Evolutionary conservation across 371 early-diverging fungal genomes (phyloP).

Genomic region (Syncephalastrum racemosum): DNA sequence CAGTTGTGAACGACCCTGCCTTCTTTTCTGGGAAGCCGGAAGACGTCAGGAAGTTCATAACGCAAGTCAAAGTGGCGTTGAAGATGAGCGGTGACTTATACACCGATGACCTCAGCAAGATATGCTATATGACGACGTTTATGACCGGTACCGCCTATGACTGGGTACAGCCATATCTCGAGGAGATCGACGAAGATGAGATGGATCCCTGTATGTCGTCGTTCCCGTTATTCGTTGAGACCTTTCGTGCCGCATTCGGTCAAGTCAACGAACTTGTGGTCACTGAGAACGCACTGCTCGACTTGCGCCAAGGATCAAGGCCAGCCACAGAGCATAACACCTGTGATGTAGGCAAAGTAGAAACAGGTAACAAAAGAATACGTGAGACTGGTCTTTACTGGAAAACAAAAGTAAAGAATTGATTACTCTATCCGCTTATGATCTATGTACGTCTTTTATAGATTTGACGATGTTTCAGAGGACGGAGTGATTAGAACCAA

Average conservation of each 20-base stretch:
- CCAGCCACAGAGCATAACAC: neutral
- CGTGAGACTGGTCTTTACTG: no score
- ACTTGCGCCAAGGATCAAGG: neutral
- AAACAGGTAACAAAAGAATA: no score
- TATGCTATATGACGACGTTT: constrained; percentile 1
- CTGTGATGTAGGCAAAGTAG: no score
- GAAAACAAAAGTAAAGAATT: no score
- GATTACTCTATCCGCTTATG: no score
- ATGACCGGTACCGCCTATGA: constrained; percentile 4
- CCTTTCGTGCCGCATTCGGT: constrained; percentile 4
- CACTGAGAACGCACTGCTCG: neutral
- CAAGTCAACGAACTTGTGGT: neutral
- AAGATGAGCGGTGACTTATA: neutral
- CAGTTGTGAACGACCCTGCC: neutral
- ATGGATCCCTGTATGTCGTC: neutral
- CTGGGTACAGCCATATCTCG: constrained; percentile 4
- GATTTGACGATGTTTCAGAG: no score
- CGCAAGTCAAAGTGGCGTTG: constrained; percentile 1
- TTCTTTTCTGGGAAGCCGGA: neutral
- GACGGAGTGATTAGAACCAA: no score
- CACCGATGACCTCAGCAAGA: neutral
- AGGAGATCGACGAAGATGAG: neutral
- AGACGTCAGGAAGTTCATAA: neutral
- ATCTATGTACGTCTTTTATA: no score
- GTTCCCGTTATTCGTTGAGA: neutral